Percentiles rank a stretch among this genome's conserved stretches.
These are phyloP conservation scores for Pythium monospermum DNA, from an alignment of 352 stramenopile species.

Conservation along the genomic window DNA sequence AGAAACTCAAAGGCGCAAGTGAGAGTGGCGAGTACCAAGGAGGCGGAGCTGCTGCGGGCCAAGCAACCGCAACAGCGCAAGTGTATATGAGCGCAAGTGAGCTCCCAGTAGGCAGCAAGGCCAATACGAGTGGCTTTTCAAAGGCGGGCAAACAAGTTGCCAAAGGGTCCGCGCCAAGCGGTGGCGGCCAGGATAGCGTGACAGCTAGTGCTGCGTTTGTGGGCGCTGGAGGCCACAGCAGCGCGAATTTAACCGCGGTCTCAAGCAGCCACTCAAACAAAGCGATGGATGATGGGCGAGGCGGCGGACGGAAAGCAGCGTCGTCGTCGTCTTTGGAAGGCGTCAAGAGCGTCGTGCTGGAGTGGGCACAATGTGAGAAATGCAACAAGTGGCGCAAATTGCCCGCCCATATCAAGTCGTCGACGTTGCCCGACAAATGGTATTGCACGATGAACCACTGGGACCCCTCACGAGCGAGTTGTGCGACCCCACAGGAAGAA, in stretches of 20 bases:
- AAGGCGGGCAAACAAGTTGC: constrained; percentile 10
- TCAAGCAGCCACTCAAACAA: too few species aligned
- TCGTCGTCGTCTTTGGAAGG: too few species aligned
- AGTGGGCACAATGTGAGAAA: constrained; percentile 96
- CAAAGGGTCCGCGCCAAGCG: constrained; percentile 19
- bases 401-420: constrained; percentile 87
- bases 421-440: constrained; percentile 93
- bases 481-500: constrained; percentile 63
- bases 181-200: background rate
- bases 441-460: constrained; percentile 96
- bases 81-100: too few species aligned
- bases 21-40: too few species aligned
- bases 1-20: constrained; percentile 35
- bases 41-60: background rate
- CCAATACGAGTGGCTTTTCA: background rate
- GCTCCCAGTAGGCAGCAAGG: too few species aligned
- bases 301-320: too few species aligned
- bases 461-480: constrained; percentile 80
- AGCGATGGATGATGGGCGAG: constrained; percentile 2
- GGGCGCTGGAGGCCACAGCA: background rate
- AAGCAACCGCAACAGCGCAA: background rate
- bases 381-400: constrained; percentile 97
- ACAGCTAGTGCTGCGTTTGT: background rate
- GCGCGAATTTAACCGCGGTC: too few species aligned
- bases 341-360: constrained; percentile 76